phyloP scores from a whole-genome alignment of 331 rosid species.

The Quercus tomentella region DNA sequence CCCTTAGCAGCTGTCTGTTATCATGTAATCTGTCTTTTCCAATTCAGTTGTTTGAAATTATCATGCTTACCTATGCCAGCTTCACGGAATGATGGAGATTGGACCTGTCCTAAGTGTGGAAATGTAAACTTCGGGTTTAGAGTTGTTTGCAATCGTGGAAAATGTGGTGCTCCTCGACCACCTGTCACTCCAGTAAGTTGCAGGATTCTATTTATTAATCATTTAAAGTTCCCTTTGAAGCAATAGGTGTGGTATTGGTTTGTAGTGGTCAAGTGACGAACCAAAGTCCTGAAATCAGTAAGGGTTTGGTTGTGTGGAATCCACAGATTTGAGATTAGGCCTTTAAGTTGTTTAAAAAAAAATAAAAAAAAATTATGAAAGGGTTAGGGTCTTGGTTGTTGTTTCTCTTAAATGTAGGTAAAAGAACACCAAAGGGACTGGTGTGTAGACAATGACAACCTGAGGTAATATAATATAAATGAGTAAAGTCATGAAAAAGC shows the following conservation, averaged over 20 bases:
- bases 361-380: background rate
- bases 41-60: background rate
- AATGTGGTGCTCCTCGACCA: slow-evolving; percentile 41
- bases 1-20: background rate
- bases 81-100: slow-evolving; percentile 42
- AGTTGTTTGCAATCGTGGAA: slow-evolving; percentile 37
- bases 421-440: background rate
- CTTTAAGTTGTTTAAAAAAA: background rate
- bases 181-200: slow-evolving; percentile 31
- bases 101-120: slow-evolving; percentile 49
- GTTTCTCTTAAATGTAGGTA: background rate
- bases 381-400: background rate
- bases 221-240: background rate
- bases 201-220: slow-evolving; percentile 1
- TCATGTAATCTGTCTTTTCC: background rate
- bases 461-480: background rate
- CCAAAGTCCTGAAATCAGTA: background rate
- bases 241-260: background rate
- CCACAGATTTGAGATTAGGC: background rate
- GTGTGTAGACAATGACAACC: background rate
- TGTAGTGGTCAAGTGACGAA: background rate
- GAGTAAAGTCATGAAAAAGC: background rate
- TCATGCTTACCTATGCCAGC: slow-evolving; percentile 14
- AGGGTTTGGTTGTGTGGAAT: background rate
- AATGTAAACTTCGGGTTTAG: slow-evolving; percentile 50